Base-by-base conservation (phyloP, 768 basidiomycete genomes). In the Pholiota conissans region DNA sequence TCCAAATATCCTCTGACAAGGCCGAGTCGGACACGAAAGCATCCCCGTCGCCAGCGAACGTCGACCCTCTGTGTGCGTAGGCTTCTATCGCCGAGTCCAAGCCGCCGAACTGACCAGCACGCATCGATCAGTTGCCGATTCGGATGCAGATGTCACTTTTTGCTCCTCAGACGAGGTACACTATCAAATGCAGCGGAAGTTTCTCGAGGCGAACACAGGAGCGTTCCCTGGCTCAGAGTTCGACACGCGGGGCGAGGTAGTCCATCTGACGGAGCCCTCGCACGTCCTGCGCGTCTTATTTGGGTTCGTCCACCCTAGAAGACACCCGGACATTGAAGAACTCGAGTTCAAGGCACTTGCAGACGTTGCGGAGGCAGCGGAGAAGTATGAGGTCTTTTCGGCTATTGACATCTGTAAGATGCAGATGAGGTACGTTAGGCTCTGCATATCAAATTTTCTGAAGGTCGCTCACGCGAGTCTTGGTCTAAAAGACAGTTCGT, bases 61-160 rank as follows among this genome's bases (percentile, higher is more conserved):
- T 45, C 7, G 42, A 45, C 24, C 18, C 42, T 24, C 40, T 45
- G 0, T 45, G 42, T 45, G 42, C 5, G 42, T 45, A 45, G 11
- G 1, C 9, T 9, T 24, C 18, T 26, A 22, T 22, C 20, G n/a
- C 20, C 6, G 20, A 24, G 8, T 2, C 18, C 2, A 20, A 45
- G 6, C 18, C 22, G 7, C 42, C 22, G 9, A 26, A 45, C 2
- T 45, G 22, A 22, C 18, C 18, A 45, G 20, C 2, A 4, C 20
- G 9, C 42, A 18, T 13, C 18, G 9, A 9, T 22, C 52, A 73
- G 70, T 73, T 60, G 60, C 63, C 27, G 61, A 62, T 13, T 49
- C 63, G 27, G 65, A 71, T 18, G 65, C 69, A 0, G 73, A 74
- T 51, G 58, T 74, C n/a, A 61, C 63, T 7, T 65, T 74, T 48